Base-by-base conservation (phyloP, 345 rosid species). In the Carallia brachiata region DNA sequence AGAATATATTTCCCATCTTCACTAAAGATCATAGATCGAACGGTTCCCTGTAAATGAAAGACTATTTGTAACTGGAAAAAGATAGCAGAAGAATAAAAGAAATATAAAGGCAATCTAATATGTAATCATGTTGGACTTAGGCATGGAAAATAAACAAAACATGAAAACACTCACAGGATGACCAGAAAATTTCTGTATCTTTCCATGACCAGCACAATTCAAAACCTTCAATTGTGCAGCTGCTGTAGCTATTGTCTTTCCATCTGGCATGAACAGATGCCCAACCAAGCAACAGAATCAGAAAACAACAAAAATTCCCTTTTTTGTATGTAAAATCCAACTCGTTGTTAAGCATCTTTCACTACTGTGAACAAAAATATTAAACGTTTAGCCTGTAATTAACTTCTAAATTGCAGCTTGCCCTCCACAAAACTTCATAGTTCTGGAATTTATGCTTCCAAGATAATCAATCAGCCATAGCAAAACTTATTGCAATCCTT, bases 171-270 rank as follows among this genome's bases (percentile, higher is more conserved):
- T 74, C 58, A 74, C 72, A 31, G 98, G 97, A 77, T 92, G 98
- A 70, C 97, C 98, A 68, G 92, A 76, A 79, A 92, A 94, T 80
- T 91, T 92, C 79, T 92, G 96, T 48, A 85, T 81, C 78, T 90
- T 94, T 74, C 87, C 86, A 78, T 81, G 92, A 77, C 89, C 82
- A 13, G 87, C 74, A 79, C 92, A 90, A 77, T 78, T 80, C 52
- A 73, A 86, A 84, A 66, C 80, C 80, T 82, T 95, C 80, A 95
- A 67, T 72, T 92, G 93, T 34, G 89, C 86, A 73, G 96, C 87
- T 32, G 99, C 97, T 63, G 96, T 84, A 59, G 90, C 96, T 75
- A 92, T 72, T 32, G 63, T 76, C 79, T 81, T 88, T 72, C 97
- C 99, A 84, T 92, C 77, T 73, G 62, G 52, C 39, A 39, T 19